Evolutionary conservation across 2,329 filamentous ascomycete species (phyloP), one percentile per base, ranked within the genome.

Genomic region (Clonostachys solani): DNA sequence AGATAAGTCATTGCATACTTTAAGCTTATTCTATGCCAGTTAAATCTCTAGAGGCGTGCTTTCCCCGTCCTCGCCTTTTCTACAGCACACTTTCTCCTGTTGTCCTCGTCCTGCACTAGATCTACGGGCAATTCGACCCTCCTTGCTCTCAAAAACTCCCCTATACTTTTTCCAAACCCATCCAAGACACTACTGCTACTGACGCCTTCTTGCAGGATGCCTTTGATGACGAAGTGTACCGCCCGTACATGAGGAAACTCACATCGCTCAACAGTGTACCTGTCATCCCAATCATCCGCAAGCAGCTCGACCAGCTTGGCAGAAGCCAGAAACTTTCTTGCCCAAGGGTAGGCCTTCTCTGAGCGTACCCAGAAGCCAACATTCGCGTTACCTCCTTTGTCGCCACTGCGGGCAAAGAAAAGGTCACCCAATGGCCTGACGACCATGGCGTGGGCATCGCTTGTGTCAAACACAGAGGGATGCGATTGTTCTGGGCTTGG

Each of bases 141-240:
- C 29, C 59, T 58, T 9, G 54, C 57, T 16, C 62, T 57, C 34
- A 78, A 54, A 57, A 72, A 79, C 60, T 79, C 75, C 13, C 66
- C 72, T 54, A 78, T 70, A 1, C 74, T 73, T 55, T 80, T 80
- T 3, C 68, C 77, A 52, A 79, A 68, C 3, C 66, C 64, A 57
- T 79, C 75, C 17, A 80, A 48, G 19, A 69, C 56, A 34, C 63
- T 67, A 18, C 67, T 73, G 48, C 72, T 74, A 52, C 73, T 77
- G 1, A 79, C 71, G 1, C 68, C 68, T 2, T 65, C 56, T 3
- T 70, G 68, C 12, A 75, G 51, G 17, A 71, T 64, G 3, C 70
- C 72, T 48, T 69, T 71, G 5, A 76, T 58, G 6, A 74, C 68
- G 54, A 73, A 74, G 49, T 77, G 66, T 13, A 76, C 66, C 1